A percentile compares a stretch with the other conserved stretches of the same genome.
phyloP scores from a whole-genome alignment of 2,329 filamentous ascomycete species.

The Lachnellula suecica region DNA sequence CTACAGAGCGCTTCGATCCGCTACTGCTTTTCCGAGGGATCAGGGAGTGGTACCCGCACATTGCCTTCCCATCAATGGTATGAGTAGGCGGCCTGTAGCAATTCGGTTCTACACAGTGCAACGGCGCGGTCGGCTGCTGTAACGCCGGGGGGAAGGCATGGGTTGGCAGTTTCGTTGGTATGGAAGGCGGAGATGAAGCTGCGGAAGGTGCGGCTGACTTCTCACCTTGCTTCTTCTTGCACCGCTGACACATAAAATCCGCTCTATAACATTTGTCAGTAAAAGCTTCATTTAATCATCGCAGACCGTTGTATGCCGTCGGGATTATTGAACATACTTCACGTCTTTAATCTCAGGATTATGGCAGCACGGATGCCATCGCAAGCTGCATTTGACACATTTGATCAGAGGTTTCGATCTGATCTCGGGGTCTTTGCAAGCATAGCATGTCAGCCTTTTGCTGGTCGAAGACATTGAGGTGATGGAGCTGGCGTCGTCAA shows the following conservation, averaged over 20 bases:
- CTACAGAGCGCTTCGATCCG: neutral
- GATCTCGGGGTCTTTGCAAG: constrained; percentile 17
- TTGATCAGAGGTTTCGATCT: constrained; percentile 13
- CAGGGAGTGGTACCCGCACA: neutral
- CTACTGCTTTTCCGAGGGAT: constrained; percentile 2
- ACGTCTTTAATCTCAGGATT: constrained; percentile 12
- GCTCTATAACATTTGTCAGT: neutral
- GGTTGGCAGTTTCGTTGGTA: too few relatives aligned
- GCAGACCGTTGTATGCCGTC: too few relatives aligned
- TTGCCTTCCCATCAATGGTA: neutral
- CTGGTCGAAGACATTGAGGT: constrained; percentile 21
- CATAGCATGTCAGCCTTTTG: constrained; percentile 18
- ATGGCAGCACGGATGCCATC: constrained; percentile 22
- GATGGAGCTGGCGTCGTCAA: constrained; percentile 25
- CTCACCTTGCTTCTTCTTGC: neutral
- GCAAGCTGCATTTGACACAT: constrained; percentile 20
- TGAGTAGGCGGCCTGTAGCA: neutral
- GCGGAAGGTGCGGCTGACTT: neutral
- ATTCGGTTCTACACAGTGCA: neutral
- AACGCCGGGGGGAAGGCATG: too few relatives aligned
- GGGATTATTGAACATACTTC: constrained; percentile 5
- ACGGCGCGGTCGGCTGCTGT: too few relatives aligned
- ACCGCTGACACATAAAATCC: neutral
- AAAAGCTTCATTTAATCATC: too few relatives aligned
- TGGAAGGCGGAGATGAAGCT: neutral